These are phyloP conservation scores for Apium graveolens DNA, from an alignment of 129 eudicot species.

Conservation along the genomic window DNA sequence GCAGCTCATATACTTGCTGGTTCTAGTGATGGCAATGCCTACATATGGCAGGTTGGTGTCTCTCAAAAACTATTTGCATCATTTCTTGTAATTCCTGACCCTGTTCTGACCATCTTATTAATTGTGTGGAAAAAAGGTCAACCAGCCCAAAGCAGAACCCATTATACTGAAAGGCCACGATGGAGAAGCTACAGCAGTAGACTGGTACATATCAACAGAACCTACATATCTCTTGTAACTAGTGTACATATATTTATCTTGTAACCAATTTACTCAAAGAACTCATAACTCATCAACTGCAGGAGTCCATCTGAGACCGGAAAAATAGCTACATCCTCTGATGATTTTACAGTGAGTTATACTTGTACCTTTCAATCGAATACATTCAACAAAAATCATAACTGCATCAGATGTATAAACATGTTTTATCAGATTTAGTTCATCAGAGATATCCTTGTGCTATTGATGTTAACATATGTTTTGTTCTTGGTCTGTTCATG, in stretches of 20 bases:
- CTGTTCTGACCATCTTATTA: background rate
- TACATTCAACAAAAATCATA: background rate
- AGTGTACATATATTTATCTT: background rate
- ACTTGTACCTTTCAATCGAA: background rate
- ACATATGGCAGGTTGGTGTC: conserved; percentile 75
- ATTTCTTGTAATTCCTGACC: background rate
- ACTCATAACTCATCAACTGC: conserved; percentile 12
- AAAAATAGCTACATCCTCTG: conserved; percentile 81
- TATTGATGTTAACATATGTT: background rate
- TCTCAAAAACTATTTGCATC: background rate
- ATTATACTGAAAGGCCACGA: conserved; percentile 55
- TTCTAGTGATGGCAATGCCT: conserved; percentile 84
- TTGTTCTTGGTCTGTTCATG: background rate
- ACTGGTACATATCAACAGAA: conserved; percentile 45
- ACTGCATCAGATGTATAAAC: background rate
- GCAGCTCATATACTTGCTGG: conserved; percentile 88
- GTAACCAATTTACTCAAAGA: background rate
- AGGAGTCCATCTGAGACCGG: conserved; percentile 73
- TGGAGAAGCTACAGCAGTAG: conserved; percentile 88
- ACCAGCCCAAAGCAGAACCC: conserved; percentile 57
- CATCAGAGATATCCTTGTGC: background rate
- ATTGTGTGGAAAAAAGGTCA: conserved; percentile 33
- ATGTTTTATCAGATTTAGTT: background rate
- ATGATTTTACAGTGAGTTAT: conserved; percentile 75
- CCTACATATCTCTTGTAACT: background rate